Conservation (phyloP, 495 filamentous ascomycete genomes). For the Beverwykella pulmonaria region DNA sequence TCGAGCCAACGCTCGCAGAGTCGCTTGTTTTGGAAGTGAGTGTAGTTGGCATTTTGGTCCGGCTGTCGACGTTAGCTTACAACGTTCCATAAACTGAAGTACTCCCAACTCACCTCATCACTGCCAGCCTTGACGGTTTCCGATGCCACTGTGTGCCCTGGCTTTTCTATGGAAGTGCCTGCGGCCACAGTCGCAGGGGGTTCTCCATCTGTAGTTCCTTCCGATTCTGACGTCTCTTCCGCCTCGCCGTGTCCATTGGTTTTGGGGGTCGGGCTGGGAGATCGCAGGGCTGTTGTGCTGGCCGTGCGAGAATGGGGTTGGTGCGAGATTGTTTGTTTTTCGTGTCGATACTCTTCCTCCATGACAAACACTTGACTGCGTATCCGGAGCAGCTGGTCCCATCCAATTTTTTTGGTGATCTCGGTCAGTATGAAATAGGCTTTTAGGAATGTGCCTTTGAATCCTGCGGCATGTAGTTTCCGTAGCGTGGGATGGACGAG, state of each 20-base stretch:
- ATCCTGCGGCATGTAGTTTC: slow-evolving; percentile 81
- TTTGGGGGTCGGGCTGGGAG: slow-evolving; percentile 63
- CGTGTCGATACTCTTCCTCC: slow-evolving; percentile 95
- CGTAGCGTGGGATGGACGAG: slow-evolving; percentile 83
- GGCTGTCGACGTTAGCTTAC: slow-evolving; percentile 42
- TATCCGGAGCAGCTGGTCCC: slow-evolving; percentile 92
- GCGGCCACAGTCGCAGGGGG: slow-evolving; percentile 39
- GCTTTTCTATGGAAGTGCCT: slow-evolving; percentile 66
- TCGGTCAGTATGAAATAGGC: slow-evolving; percentile 93
- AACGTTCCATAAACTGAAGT: slow-evolving; percentile 40
- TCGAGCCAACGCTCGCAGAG: slow-evolving; percentile 98
- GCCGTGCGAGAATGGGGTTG: slow-evolving; percentile 62
- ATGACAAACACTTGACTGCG: slow-evolving; percentile 98
- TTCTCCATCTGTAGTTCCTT: slow-evolving; percentile 21
- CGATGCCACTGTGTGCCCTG: slow-evolving; percentile 77
- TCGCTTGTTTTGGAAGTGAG: slow-evolving; percentile 88
- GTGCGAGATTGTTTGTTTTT: slow-evolving; percentile 67
- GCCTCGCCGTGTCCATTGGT: slow-evolving; percentile 62
- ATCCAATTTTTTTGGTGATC: slow-evolving; percentile 92
- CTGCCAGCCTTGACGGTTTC: slow-evolving; percentile 78
- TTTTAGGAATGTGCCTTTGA: slow-evolving; percentile 92
- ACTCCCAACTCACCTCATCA: slow-evolving; percentile 55
- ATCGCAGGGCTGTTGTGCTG: slow-evolving; percentile 74
- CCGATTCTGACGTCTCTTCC: slow-evolving; percentile 39
- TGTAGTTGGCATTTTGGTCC: slow-evolving; percentile 57